Evolutionary conservation across 148 eudicot species (phyloP).

Genomic region (Hydrangea macrophylla): DNA sequence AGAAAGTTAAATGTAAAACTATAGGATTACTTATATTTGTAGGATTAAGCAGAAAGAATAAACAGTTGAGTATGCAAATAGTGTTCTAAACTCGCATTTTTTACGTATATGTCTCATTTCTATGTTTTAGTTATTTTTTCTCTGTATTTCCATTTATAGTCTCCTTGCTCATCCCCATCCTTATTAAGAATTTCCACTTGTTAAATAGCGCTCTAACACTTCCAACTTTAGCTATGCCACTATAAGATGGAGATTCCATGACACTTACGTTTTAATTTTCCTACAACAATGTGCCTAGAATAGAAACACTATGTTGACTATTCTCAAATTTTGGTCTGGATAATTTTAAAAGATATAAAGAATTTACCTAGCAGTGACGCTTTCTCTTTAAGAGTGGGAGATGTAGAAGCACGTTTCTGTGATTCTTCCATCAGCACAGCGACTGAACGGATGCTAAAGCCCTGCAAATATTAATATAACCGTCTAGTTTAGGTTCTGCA

Average conservation of each 20-base stretch:
- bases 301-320: background rate
- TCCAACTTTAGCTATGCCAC: background rate
- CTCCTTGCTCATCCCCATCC: background rate
- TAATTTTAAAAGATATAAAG: background rate
- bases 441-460: background rate
- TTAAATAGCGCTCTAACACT: background rate
- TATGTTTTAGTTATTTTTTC: background rate
- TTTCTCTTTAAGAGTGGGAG: conserved; percentile 37
- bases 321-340: background rate
- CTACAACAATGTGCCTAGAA: background rate
- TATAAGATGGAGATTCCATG: background rate
- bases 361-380: conserved; percentile 42
- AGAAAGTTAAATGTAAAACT: background rate
- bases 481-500: background rate
- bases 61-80: background rate
- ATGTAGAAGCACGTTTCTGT: conserved; percentile 35
- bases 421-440: conserved; percentile 42
- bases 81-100: background rate
- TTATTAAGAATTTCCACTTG: background rate
- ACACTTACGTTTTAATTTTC: background rate
- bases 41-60: background rate
- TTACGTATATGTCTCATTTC: background rate
- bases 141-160: background rate
- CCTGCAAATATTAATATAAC: background rate
- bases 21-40: background rate